Base-by-base conservation (phyloP, 2,329 filamentous ascomycete genomes). In the Monascus ruber region DNA sequence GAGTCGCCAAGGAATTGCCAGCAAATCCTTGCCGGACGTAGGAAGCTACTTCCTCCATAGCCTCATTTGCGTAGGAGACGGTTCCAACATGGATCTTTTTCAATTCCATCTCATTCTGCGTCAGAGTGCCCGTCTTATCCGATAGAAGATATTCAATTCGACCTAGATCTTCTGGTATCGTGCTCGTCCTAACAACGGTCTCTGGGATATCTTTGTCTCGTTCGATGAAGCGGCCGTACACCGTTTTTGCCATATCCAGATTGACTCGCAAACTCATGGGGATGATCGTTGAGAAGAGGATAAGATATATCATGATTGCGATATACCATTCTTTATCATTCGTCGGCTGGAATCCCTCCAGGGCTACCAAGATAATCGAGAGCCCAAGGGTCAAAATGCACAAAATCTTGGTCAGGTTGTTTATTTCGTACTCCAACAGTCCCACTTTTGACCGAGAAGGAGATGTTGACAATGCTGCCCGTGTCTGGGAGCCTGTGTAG, bases 41-140 rank as follows among this genome's bases (percentile, higher is more conserved):
- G 0, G 83, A 76, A 8, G 78, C 70, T 8, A 98, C 91, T 65
- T 98, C 93, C 50, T 96, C 91, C 91, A 98, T 98, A 6, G 91
- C 89, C 57, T 98, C 91, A 51, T 94, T 94, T 28, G 89, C 91
- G 55, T 98, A 98, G 1, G 89, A 96, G 1, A 96, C 91, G 6
- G 91, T 98, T 6, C 93, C 91, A 38, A 98, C 85, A 54, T 98
- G 93, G 5, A 98, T 89, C 64, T 98, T 98, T 59, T 93, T 94
- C 74, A 98, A 82, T 56, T 95, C 89, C 88, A 95, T 95, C 55
- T 94, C 77, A 54, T 98, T 98, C 51, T 96, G 87, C 0, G 91
- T 98, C 43, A 98, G 64, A 1, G 91, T 98, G n/a, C 91, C 91
- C 1, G 91, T 98, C 64, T 98, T 98, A 62, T 98, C 91, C 46